Base-by-base conservation (phyloP, 768 basidiomycete genomes). In the Boletus patriciae region DNA sequence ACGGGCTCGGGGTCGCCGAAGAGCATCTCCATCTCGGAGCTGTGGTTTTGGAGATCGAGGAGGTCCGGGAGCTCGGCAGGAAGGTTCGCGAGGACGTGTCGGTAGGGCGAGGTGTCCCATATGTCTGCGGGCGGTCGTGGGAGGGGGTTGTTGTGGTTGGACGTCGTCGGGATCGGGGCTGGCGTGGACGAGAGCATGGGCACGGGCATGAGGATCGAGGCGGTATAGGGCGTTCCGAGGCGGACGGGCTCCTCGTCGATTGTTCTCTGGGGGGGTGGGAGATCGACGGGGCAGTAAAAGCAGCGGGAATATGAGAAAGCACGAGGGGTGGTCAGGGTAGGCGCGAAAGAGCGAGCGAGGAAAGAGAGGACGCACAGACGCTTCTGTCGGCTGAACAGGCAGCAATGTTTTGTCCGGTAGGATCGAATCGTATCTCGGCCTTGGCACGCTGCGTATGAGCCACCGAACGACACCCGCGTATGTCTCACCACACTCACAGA, bases 371-470 rank as follows among this genome's bases (percentile, higher is more conserved):
- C 92, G 72, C 65, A 92, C 94, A 96, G 60, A 98, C 87, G 60
- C 87, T 87, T 65, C 92, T 80, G 74, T 99, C 96, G 3, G 89
- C 82, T 15, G 92, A 94, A 68, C 89, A 92, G 10, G 94, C 94
- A 40, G 96, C 97, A 55, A 98, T 85, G 62, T 91, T 92, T 70
- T 95, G 88, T 5, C 97, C 97, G 3, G 89, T 89, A 15, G 94
- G 93, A 66, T 96, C 93, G 70, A 98, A 98, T 63, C 92, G 61
- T 59, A 98, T 92, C 76, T 99, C 97, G 9, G 80, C 86, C 88
- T 90, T 47, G 41, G 21, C 27, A 44, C 15, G 25, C 31, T 8
- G 9, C 7, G n/a, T 6, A 33, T 52, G 18, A 57, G 46, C 7
- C 11, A 11, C 19, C 15, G 13, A 64, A 19, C 12, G 4, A 54